Evolutionary conservation across 371 early-diverging fungal genomes (phyloP).

Genomic region (Lichtheimia corymbifera): DNA sequence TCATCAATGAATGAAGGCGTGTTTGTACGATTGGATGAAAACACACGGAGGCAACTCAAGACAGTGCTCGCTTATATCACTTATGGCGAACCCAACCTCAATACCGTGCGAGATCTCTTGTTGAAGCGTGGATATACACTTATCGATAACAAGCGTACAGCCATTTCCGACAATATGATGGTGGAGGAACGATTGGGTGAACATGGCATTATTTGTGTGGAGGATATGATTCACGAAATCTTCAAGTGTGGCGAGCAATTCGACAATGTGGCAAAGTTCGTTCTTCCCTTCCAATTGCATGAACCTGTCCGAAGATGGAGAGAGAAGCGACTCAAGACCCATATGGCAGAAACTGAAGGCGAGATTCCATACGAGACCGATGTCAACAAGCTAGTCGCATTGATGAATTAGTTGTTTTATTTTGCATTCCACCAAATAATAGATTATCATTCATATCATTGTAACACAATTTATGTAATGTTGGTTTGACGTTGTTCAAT

Average conservation of each 20-base stretch:
- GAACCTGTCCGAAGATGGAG: constrained; percentile 97
- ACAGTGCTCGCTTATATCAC: constrained; percentile 96
- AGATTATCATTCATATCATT: neutral
- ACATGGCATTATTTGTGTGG: constrained; percentile 95
- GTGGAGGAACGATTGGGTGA: constrained; percentile 95
- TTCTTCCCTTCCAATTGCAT: constrained; percentile 98
- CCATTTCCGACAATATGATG: constrained; percentile 94
- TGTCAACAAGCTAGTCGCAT: constrained; percentile 94
- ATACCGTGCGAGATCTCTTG: constrained; percentile 97
- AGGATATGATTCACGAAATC: constrained; percentile 92
- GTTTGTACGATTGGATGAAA: constrained; percentile 95
- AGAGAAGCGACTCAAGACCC: constrained; percentile 93
- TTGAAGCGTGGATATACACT: constrained; percentile 99
- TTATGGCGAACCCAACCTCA: constrained; percentile 94
- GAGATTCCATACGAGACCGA: constrained; percentile 92
- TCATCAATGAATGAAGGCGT: constrained; percentile 97
- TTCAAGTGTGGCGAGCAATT: constrained; percentile 91
- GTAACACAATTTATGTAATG: neutral
- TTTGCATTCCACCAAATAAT: neutral
- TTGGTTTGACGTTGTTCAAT: neutral
- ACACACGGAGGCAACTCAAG: constrained; percentile 94
- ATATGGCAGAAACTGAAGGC: constrained; percentile 92
- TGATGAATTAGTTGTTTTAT: constrained; percentile 84
- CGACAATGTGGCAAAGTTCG: constrained; percentile 84
- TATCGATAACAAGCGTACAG: constrained; percentile 91